Percentiles rank a stretch among this genome's conserved stretches.
Evolutionary conservation across 1,284 basidiomycete species (phyloP).

Genomic region (Pseudomicrostroma phylloplanum): DNA sequence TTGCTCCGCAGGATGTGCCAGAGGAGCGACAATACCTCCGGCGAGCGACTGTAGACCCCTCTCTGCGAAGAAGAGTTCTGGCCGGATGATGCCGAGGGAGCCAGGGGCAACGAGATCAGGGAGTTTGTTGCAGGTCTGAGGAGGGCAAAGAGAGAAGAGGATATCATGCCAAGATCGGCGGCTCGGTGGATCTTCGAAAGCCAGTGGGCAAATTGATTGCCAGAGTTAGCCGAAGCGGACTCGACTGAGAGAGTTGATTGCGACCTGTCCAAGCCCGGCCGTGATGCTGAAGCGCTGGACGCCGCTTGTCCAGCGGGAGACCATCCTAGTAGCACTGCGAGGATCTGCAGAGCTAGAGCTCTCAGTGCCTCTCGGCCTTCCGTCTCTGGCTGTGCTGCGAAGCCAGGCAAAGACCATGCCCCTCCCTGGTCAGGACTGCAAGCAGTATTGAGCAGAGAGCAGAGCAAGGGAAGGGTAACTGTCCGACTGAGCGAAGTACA

Average conservation of each 20-base stretch:
- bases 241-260: background rate
- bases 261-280: background rate
- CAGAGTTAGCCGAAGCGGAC: background rate
- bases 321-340: conserved; percentile 39
- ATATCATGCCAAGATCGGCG: conserved; percentile 39
- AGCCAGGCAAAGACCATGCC: conserved; percentile 12
- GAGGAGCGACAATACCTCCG: conserved; percentile 34
- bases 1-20: conserved; percentile 39
- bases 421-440: conserved; percentile 24
- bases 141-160: conserved; percentile 19
- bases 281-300: background rate
- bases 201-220: conserved; percentile 41
- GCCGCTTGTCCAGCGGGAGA: background rate
- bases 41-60: conserved; percentile 8
- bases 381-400: conserved; percentile 17
- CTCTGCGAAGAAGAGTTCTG: background rate
- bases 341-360: conserved; percentile 33
- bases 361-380: conserved; percentile 15
- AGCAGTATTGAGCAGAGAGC: conserved; percentile 43
- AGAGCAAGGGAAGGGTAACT: conserved; percentile 39
- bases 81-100: background rate
- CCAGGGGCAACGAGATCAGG: conserved; percentile 10
- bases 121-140: conserved; percentile 26
- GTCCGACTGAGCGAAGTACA: conserved; percentile 28
- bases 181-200: conserved; percentile 42